Evolutionary conservation across 495 filamentous ascomycete species (phyloP), one percentile per base, ranked within the genome.

Genomic region (Saxispiralis lemnorum): DNA sequence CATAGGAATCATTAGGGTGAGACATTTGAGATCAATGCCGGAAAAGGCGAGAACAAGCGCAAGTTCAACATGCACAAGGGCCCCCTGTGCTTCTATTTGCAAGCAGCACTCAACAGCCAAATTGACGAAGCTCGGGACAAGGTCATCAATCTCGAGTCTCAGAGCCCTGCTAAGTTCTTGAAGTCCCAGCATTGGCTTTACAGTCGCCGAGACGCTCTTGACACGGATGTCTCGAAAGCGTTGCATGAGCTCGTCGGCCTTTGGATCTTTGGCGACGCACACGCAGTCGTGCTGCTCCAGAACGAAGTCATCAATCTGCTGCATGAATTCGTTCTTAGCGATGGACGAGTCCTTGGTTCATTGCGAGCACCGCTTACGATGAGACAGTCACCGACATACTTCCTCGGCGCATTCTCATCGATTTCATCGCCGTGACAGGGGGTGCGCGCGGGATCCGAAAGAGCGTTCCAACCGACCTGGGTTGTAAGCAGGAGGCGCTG

Each of bases 11-110:
- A 17, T 6, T 39, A 39, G 16, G 44, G 39, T 12, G 7, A 19
- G 10, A 17, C 44, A 1, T 20, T 50, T 20, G 15, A 2, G 10
- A 35, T 50, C 31, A 20, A 38, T 4, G 46, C 49, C 16, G 49
- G 49, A 14, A 38, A 28, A 15, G 43, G 20, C 14, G 34, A 37
- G 17, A 20, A 34, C 16, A 19, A 41, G 17, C 33, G 34, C 9
- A 37, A 14, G 12, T 52, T 52, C 39, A 12, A 41, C 13, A 37
- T 40, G 12, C 38, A 42, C 41, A 45, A 45, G 33, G 45, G 39
- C 31, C 31, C 49, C 7, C 35, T 52, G 5, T 44, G 45, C 14
- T 41, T 40, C 37, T 48, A 45, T 36, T 52, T 52, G 40, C 12
- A 33, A 6, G 31, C 40, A 5, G 45, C 49, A 9, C 38, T 52